phyloP scores from a whole-genome alignment of 1,284 basidiomycete species.

The Binderoboletus segoi region DNA sequence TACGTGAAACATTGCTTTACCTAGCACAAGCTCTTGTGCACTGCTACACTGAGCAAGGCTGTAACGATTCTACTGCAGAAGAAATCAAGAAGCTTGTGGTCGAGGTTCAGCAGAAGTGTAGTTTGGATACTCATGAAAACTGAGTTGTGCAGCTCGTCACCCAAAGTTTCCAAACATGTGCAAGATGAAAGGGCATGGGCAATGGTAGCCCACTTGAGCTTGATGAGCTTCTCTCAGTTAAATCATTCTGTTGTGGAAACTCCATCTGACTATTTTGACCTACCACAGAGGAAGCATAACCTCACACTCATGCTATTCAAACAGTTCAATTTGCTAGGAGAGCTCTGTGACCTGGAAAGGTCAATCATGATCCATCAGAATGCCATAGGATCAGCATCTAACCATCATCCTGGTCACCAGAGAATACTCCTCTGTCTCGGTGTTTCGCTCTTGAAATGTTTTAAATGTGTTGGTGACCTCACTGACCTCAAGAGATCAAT shows the following conservation, averaged over 20 bases:
- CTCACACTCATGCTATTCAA: neutral
- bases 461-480: neutral
- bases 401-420: neutral
- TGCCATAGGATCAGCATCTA: neutral
- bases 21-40: slow-evolving; percentile 4
- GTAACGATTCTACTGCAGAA: neutral
- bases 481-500: slow-evolving; percentile 3
- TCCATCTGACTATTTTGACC: neutral
- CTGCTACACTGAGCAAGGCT: neutral
- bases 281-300: slow-evolving; percentile 1
- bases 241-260: neutral
- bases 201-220: neutral
- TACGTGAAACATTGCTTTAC: neutral
- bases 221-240: neutral
- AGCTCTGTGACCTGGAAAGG: neutral
- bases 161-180: slow-evolving; percentile 1
- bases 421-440: neutral
- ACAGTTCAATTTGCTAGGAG: neutral
- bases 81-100: neutral
- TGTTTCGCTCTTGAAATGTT: neutral
- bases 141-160: neutral
- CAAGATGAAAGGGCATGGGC: neutral
- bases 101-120: neutral
- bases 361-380: slow-evolving; percentile 1
- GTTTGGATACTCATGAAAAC: neutral